Percentiles rank a stretch among this genome's conserved stretches.
These are phyloP conservation scores for Termitomyces sp. DNA, from an alignment of 768 basidiomycete species.

Conservation along the genomic window DNA sequence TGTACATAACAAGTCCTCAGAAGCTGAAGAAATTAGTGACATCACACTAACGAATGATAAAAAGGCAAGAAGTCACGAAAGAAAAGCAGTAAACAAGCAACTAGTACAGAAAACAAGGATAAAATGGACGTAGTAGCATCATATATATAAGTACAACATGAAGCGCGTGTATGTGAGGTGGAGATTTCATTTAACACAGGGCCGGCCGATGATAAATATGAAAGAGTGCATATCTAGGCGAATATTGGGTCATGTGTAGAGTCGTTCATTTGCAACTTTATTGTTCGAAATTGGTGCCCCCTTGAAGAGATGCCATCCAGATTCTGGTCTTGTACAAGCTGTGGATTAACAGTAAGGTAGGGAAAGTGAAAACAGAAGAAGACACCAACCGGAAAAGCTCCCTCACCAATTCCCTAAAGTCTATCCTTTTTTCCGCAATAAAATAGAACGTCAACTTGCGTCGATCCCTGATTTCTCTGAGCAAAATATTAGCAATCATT, in stretches of 20 bases:
- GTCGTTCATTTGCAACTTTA: conserved; percentile 7
- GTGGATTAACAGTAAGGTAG: neutral
- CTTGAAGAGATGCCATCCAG: conserved; percentile 88
- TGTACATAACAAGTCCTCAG: conserved; percentile 11
- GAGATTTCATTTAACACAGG: conserved; percentile 8
- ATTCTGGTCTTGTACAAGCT: conserved; percentile 92
- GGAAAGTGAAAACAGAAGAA: neutral
- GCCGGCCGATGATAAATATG: conserved; percentile 13
- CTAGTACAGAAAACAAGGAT: conserved; percentile 7
- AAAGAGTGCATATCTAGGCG: conserved; percentile 11
- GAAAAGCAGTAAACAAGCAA: neutral
- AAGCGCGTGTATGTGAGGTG: neutral
- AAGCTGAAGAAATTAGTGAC: conserved; percentile 7
- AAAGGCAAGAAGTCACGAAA: conserved; percentile 7
- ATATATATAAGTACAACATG: conserved; percentile 6
- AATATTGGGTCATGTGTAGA: conserved; percentile 3
- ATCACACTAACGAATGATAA: conserved; percentile 6
- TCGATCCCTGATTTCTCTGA: conserved; percentile 65
- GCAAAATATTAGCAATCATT: neutral
- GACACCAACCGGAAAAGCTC: conserved; percentile 79
- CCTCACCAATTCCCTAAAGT: conserved; percentile 93
- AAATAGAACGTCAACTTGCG: conserved; percentile 99
- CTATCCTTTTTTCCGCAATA: conserved; percentile 90
- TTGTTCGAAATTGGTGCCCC: conserved; percentile 36
- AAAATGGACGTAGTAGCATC: conserved; percentile 3